Conservation (phyloP, 208 protist genomes). For the Acanthamoeba healyi region DNA sequence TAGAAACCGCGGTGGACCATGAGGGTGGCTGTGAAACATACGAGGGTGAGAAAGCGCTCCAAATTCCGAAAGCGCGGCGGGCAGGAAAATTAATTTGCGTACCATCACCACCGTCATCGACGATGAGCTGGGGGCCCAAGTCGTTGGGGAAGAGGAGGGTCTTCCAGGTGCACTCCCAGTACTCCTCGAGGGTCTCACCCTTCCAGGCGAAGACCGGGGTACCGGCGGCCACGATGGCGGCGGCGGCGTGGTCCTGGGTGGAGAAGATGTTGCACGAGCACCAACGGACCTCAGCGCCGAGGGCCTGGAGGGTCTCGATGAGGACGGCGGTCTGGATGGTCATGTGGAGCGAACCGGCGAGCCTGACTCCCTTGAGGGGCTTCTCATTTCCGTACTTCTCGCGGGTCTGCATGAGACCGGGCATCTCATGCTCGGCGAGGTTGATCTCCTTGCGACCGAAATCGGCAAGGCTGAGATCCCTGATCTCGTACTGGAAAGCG, state of each 20-base stretch:
- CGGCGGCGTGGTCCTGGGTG: conserved; percentile 97
- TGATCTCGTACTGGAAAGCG: conserved; percentile 51
- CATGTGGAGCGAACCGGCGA: conserved; percentile 99
- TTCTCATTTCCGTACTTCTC: conserved; percentile 92
- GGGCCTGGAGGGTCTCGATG: conserved; percentile 98
- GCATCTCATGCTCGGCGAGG: conserved; percentile 99
- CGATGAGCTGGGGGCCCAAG: conserved; percentile 96
- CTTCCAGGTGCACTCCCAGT: conserved; percentile 98
- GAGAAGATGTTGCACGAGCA: conserved; percentile 99
- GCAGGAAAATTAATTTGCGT: neutral
- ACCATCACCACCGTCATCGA: conserved; percentile 99
- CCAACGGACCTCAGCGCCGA: conserved; percentile 97
- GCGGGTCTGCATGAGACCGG: conserved; percentile 98
- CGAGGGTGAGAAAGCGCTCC: conserved; percentile 90
- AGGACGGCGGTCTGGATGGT: conserved; percentile 99
- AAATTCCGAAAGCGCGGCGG: conserved; percentile 78
- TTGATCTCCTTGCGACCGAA: conserved; percentile 88
- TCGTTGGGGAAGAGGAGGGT: conserved; percentile 92
- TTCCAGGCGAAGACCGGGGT: conserved; percentile 99
- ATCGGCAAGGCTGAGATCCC: conserved; percentile 64
- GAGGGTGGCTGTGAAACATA: conserved; percentile 79
- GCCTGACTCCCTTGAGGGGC: conserved; percentile 97
- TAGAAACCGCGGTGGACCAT: conserved; percentile 84
- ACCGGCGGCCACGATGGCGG: conserved; percentile 95
- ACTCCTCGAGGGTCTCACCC: conserved; percentile 99